Percentiles rank a stretch among this genome's conserved stretches.
phyloP scores from a whole-genome alignment of 805 yeast species.

The Tetrapisispora taiwanensis region DNA sequence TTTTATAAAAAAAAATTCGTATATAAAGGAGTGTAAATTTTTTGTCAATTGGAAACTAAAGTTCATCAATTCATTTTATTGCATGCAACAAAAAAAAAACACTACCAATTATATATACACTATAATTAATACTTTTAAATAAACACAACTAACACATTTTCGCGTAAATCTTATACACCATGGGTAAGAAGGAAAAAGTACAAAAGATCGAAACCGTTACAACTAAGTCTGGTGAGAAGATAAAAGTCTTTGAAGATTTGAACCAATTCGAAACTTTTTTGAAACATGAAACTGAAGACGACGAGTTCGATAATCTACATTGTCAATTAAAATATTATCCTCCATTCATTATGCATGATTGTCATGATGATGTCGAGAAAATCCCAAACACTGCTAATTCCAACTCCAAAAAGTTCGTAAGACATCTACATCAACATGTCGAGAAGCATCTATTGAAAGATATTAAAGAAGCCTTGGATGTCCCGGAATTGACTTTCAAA shows the following conservation, averaged over 20 bases:
- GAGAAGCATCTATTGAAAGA: constrained; percentile 63
- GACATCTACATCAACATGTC: constrained; percentile 69
- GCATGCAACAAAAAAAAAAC: no score
- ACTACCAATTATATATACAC: not conserved
- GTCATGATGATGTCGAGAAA: constrained; percentile 62
- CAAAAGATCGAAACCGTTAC: constrained; percentile 23
- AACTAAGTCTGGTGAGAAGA: constrained; percentile 24
- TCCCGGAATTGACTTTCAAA: constrained; percentile 41
- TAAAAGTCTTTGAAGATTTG: constrained; percentile 49
- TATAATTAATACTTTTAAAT: no score
- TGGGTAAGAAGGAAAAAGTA: constrained; percentile 25
- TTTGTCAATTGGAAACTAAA: no score
- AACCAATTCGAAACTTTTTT: constrained; percentile 55
- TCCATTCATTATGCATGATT: constrained; percentile 58
- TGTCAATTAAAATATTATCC: constrained; percentile 62
- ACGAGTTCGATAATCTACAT: constrained; percentile 59
- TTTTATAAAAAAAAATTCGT: no score
- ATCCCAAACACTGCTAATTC: constrained; percentile 65
- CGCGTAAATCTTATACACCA: not conserved
- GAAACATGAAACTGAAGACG: constrained; percentile 67
- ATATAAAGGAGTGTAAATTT: no score
- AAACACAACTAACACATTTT: no score
- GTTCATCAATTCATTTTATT: no score
- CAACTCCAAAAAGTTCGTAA: constrained; percentile 58
- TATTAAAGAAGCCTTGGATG: constrained; percentile 50